Evolutionary conservation across 31 red algal genomes (phyloP).

Genomic region (Odonthalia washingtoniensis): DNA sequence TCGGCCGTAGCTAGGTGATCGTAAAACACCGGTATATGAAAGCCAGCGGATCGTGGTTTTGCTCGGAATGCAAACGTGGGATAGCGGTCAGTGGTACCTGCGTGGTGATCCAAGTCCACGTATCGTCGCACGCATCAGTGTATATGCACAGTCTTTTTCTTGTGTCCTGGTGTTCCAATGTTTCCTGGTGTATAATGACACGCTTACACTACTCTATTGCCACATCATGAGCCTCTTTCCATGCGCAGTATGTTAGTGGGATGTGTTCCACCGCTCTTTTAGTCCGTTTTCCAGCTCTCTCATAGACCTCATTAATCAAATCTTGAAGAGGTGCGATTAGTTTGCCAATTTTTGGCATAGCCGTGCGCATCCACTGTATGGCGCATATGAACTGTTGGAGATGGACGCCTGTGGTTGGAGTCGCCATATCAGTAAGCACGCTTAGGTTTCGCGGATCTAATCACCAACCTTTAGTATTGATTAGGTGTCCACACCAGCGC

Average conservation of each 20-base stretch:
- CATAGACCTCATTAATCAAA: conserved; percentile 5
- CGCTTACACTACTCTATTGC: conserved; percentile 7
- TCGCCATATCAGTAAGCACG: neutral
- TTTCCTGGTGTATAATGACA: neutral
- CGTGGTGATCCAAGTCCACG: conserved; percentile 18
- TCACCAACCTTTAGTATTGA: too few species aligned
- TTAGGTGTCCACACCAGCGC: too few species aligned
- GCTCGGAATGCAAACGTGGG: too few species aligned
- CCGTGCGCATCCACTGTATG: conserved; percentile 9
- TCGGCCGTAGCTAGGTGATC: too few species aligned
- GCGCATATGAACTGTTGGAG: conserved; percentile 38
- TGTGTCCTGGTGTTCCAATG: neutral
- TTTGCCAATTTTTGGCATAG: conserved; percentile 11
- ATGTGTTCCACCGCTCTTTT: conserved; percentile 11
- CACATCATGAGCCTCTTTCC: neutral
- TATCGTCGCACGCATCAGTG: conserved; percentile 17
- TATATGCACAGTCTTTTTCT: conserved; percentile 5
- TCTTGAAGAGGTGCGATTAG: conserved; percentile 9
- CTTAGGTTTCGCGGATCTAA: conserved; percentile 16
- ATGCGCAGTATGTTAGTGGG: neutral
- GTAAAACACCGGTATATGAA: too few species aligned
- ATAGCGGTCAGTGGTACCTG: too few species aligned
- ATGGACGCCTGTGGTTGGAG: conserved; percentile 17
- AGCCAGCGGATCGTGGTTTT: too few species aligned
- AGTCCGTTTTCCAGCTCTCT: neutral